These are phyloP conservation scores for Trichoderma aggressivum DNA, from an alignment of 2,329 filamentous ascomycete genomes.

Conservation along the genomic window DNA sequence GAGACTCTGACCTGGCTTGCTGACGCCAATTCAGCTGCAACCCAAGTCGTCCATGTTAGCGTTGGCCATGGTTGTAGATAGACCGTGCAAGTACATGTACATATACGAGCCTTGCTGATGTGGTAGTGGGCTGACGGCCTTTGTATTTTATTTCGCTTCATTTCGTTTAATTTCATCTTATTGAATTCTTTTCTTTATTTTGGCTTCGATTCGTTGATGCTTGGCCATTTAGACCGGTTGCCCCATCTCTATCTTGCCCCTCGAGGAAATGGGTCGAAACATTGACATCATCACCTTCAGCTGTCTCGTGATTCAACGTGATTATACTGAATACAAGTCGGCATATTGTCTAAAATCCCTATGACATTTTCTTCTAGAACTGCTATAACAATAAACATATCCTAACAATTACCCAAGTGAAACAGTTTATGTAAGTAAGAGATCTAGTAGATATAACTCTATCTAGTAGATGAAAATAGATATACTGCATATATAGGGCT, in stretches of 20 bases:
- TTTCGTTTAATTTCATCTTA: no score
- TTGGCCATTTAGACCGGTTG: not conserved
- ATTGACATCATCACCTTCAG: not conserved
- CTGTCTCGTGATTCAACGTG: no score
- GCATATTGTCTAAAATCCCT: no score
- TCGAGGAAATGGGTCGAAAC: not conserved
- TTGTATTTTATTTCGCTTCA: not conserved
- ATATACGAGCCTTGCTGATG: not conserved
- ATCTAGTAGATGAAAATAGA: no score
- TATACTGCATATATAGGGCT: no score
- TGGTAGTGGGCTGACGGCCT: not conserved
- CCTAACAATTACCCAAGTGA: no score
- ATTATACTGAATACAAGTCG: no score
- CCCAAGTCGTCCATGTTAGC: not conserved
- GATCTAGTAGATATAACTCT: no score
- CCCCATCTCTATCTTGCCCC: not conserved
- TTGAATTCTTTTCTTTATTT: not conserved
- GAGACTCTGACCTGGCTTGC: not conserved
- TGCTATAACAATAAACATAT: no score
- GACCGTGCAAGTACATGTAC: not conserved
- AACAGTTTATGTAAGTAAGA: no score
- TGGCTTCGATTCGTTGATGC: not conserved
- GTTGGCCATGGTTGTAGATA: not conserved
- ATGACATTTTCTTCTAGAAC: no score
- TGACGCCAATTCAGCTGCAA: not conserved